Percentiles rank a stretch among this genome's conserved stretches.
phyloP scores from a whole-genome alignment of 2,329 filamentous ascomycete species.

The Lachnellula arida region DNA sequence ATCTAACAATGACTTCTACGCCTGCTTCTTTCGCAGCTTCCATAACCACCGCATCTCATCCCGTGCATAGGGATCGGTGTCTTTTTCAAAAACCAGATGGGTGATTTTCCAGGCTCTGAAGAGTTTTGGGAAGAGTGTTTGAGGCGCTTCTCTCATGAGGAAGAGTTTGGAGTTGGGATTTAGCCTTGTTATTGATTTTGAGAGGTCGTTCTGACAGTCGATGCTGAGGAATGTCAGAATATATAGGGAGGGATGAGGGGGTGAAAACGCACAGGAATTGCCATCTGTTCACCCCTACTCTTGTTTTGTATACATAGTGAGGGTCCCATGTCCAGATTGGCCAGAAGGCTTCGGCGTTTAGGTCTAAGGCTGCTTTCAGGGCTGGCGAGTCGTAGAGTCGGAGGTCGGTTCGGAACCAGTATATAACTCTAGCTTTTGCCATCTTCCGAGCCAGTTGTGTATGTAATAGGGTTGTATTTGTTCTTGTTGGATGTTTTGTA shows the following conservation, averaged over 20 bases:
- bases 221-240: conserved; percentile 40
- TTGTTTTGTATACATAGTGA: conserved; percentile 69
- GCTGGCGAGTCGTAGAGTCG: conserved; percentile 74
- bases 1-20: conserved; percentile 60
- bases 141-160: conserved; percentile 66
- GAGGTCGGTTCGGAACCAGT: conserved; percentile 76
- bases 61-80: conserved; percentile 68
- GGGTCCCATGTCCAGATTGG: conserved; percentile 79
- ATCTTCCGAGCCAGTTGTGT: conserved; percentile 3
- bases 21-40: conserved; percentile 59
- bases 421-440: conserved; percentile 55
- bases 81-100: conserved; percentile 74
- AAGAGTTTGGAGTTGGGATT: conserved; percentile 68
- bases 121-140: conserved; percentile 66
- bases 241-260: background rate
- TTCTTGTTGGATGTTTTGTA: background rate
- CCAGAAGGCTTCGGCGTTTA: conserved; percentile 64
- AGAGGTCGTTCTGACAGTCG: conserved; percentile 70
- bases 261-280: conserved; percentile 54
- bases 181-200: conserved; percentile 59
- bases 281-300: conserved; percentile 69
- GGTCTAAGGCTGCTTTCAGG: conserved; percentile 64
- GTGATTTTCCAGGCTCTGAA: conserved; percentile 70
- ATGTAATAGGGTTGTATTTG: background rate
- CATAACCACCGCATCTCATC: conserved; percentile 57